phyloP scores from a whole-genome alignment of 305 asterid species.

The Plantago coronopus region DNA sequence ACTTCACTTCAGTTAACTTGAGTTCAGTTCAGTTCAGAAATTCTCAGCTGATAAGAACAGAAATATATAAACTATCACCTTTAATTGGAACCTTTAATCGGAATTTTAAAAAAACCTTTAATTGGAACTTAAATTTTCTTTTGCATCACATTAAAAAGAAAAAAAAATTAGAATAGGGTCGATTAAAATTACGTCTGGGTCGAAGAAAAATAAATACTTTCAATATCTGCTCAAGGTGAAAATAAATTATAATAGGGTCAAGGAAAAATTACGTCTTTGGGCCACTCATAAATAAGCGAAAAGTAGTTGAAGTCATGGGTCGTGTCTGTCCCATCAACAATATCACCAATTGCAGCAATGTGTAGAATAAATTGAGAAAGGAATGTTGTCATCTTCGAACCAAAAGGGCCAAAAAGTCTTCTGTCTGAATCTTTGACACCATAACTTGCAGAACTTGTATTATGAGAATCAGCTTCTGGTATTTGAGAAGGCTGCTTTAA shows the following conservation, averaged over 20 bases:
- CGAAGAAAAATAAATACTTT: no score
- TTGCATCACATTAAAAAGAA: slow-evolving; percentile 21
- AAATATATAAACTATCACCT: no score
- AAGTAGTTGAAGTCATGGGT: slow-evolving; percentile 98
- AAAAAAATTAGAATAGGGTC: slow-evolving; percentile 6
- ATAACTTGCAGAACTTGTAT: slow-evolving; percentile 50
- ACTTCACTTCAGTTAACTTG: no score
- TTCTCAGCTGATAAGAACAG: no score
- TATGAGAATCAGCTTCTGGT: slow-evolving; percentile 56
- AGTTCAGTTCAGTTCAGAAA: no score
- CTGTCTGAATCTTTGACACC: slow-evolving; percentile 78
- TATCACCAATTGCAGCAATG: slow-evolving; percentile 96
- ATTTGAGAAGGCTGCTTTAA: slow-evolving; percentile 42
- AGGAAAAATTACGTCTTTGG: slow-evolving; percentile 75
- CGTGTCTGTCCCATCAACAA: slow-evolving; percentile 99
- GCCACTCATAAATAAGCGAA: slow-evolving; percentile 96
- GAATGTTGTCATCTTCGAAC: slow-evolving; percentile 70
- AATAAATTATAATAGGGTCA: slow-evolving; percentile 6
- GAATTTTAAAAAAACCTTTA: no score
- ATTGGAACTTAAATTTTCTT: neutral
- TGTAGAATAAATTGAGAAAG: slow-evolving; percentile 96
- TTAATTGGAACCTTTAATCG: no score
- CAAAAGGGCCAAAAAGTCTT: slow-evolving; percentile 75
- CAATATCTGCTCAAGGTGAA: slow-evolving; percentile 16
- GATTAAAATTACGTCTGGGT: slow-evolving; percentile 67